These are phyloP conservation scores for Stephanodiscus minutulus DNA, from an alignment of 108 stramenopile species.

Conservation along the genomic window DNA sequence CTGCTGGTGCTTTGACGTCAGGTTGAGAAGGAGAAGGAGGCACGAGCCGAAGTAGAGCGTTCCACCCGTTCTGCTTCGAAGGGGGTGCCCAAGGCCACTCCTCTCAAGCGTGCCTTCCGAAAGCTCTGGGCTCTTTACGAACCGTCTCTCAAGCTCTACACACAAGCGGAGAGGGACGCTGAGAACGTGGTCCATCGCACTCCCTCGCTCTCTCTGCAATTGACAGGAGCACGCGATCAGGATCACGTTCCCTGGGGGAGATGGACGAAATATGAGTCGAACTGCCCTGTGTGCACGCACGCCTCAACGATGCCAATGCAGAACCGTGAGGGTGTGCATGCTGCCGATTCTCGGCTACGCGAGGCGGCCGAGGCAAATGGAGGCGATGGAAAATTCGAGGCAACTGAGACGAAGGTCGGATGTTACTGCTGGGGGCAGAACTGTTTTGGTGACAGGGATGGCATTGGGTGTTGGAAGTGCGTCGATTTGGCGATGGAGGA, in stretches of 20 bases:
- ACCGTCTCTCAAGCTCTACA: conserved; percentile 1
- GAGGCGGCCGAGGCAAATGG: conserved; percentile 1
- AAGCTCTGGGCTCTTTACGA: background rate
- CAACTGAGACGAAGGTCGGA: background rate
- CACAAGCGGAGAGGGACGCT: background rate
- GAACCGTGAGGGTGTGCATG: background rate
- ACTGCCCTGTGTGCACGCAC: background rate
- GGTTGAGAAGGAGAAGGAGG: background rate
- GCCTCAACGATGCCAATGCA: background rate
- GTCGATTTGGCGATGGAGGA: background rate
- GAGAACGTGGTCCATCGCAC: background rate
- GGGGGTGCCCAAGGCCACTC: background rate
- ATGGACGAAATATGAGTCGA: background rate
- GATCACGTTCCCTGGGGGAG: background rate
- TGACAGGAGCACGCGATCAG: background rate
- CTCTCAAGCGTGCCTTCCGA: conserved; percentile 1
- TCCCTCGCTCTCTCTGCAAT: background rate
- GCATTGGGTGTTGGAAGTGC: conserved; percentile 1
- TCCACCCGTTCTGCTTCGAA: background rate
- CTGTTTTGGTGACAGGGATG: background rate
- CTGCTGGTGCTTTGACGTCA: conserved; percentile 1
- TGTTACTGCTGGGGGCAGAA: conserved; percentile 1
- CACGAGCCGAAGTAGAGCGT: background rate
- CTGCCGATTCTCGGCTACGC: background rate
- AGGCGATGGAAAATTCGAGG: conserved; percentile 5